Base-by-base conservation (phyloP, 1,284 basidiomycete species). In the Ceratobasidium sp. region DNA sequence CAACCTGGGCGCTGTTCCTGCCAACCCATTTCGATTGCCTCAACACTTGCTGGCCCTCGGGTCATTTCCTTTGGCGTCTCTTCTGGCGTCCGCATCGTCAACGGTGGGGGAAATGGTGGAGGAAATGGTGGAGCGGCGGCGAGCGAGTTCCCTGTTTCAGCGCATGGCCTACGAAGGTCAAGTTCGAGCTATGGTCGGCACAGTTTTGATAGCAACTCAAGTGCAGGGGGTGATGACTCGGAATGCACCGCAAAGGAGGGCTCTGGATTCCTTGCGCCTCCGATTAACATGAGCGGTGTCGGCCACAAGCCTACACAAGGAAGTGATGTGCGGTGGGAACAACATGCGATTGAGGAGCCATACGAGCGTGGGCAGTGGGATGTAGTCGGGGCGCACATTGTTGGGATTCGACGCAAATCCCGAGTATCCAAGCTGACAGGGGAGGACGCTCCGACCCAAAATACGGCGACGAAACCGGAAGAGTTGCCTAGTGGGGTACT, bases 351-450 rank as follows among this genome's bases (percentile, higher is more conserved):
- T 18, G 88, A 91, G 73, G 82, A 87, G 16, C 84, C 82, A 14
- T 90, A 87, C 77, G 91, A 93, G 75, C 84, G 91, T 52, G 92
- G 92, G 23, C 85, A 86, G 8, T 95, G 93, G 93, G 91, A 88
- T 75, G 80, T 90, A 18, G 79, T 83, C 50, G 74, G 74, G 1
- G 83, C 83, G 18, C 83, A 81, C 73, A 82, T 91, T 54, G 80
- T 92, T 16, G 93, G 93, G 18, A 81, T 94, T 26, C 85, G 77
- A 76, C 21, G 73, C 74, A 76, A 76, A 46, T 32, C 74, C 46
- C 70, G 74, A 38, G 63, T 66, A 77, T 50, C 77, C 78, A 30
- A 77, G 78, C 38, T 55, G 30, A 49, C 41, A 41, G 26, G 26
- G 41, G 50, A 57, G 26, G 32, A 49, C 58, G 9, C 38, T 23